phyloP scores from a whole-genome alignment of 1,284 basidiomycete genomes.

The Rhodotorula sp. region DNA sequence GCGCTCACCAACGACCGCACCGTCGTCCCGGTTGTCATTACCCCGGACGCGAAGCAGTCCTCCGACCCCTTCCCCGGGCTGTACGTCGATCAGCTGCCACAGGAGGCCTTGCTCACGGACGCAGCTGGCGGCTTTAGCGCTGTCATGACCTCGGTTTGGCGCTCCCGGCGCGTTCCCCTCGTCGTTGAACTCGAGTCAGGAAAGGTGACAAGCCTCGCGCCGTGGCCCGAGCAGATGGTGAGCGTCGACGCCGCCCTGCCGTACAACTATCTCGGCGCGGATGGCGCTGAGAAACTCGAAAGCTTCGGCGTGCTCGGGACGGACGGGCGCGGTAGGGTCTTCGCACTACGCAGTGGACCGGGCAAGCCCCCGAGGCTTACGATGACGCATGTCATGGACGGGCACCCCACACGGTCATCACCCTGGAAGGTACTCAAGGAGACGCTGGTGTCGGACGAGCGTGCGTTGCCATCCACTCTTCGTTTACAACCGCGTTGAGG shows the following conservation, averaged over 20 bases:
- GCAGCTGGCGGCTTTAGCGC: slow-evolving; percentile 43
- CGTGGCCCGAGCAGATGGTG: slow-evolving; percentile 17
- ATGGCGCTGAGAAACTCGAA: slow-evolving; percentile 50
- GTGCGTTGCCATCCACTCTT: slow-evolving; percentile 7
- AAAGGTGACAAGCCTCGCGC: slow-evolving; percentile 42
- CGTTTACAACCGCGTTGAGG: neutral
- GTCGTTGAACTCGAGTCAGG: slow-evolving; percentile 52
- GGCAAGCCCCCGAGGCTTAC: slow-evolving; percentile 28
- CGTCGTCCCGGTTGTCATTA: slow-evolving; percentile 54
- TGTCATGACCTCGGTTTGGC: slow-evolving; percentile 59
- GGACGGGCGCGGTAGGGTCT: slow-evolving; percentile 55
- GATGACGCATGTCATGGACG: neutral
- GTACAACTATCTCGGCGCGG: slow-evolving; percentile 16
- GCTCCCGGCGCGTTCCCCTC: slow-evolving; percentile 59
- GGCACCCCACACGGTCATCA: neutral
- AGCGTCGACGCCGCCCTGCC: slow-evolving; percentile 19
- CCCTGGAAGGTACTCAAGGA: slow-evolving; percentile 27
- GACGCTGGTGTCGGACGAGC: neutral
- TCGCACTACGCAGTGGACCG: slow-evolving; percentile 61
- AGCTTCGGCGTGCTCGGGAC: slow-evolving; percentile 63
- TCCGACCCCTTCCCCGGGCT: slow-evolving; percentile 63
- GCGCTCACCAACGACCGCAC: slow-evolving; percentile 30
- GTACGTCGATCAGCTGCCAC: slow-evolving; percentile 60
- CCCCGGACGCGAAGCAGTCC: slow-evolving; percentile 48
- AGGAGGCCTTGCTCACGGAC: slow-evolving; percentile 55